A percentile compares a stretch with the other conserved stretches of the same genome.
Evolutionary conservation across 768 basidiomycete genomes (phyloP).

Genomic region (Mycena leptocephala): DNA sequence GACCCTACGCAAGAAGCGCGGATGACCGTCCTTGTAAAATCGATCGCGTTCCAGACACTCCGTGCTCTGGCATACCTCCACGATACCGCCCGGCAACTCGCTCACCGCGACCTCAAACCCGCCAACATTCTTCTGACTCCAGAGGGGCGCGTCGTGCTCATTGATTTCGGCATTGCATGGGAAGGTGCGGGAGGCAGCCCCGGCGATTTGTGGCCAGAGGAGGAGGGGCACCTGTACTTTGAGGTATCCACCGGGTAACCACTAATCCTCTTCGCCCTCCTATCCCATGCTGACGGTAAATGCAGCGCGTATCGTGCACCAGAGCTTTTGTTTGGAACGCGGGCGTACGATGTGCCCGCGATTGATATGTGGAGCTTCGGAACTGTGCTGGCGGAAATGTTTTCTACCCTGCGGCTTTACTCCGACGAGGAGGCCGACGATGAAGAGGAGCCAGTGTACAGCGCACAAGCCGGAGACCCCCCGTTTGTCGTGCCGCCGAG

Average conservation of each 20-base stretch:
- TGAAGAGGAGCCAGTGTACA: conserved; percentile 43
- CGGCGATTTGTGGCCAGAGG: conserved; percentile 78
- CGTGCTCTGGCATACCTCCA: conserved; percentile 82
- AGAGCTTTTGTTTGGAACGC: conserved; percentile 87
- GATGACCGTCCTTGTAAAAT: conserved; percentile 70
- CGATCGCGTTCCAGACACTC: conserved; percentile 79
- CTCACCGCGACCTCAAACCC: conserved; percentile 93
- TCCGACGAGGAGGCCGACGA: conserved; percentile 56
- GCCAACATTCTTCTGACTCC: conserved; percentile 80
- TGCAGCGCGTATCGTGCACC: conserved; percentile 90
- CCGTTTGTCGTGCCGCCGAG: conserved; percentile 62
- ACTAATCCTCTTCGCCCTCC: conserved; percentile 39
- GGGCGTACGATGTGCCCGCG: conserved; percentile 78
- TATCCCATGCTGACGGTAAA: not conserved
- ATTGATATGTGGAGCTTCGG: conserved; percentile 92
- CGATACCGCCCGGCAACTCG: conserved; percentile 63
- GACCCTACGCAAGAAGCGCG: conserved; percentile 43
- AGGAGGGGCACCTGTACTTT: conserved; percentile 74
- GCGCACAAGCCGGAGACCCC: conserved; percentile 36
- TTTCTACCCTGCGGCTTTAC: conserved; percentile 72
- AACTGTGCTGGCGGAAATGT: conserved; percentile 83
- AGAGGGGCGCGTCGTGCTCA: conserved; percentile 77
- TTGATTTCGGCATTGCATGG: conserved; percentile 88
- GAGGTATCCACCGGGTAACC: conserved; percentile 89
- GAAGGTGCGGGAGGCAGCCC: conserved; percentile 49